Base-by-base conservation (phyloP, 2,329 filamentous ascomycete genomes). In the Paracamarosporium sp. region DNA sequence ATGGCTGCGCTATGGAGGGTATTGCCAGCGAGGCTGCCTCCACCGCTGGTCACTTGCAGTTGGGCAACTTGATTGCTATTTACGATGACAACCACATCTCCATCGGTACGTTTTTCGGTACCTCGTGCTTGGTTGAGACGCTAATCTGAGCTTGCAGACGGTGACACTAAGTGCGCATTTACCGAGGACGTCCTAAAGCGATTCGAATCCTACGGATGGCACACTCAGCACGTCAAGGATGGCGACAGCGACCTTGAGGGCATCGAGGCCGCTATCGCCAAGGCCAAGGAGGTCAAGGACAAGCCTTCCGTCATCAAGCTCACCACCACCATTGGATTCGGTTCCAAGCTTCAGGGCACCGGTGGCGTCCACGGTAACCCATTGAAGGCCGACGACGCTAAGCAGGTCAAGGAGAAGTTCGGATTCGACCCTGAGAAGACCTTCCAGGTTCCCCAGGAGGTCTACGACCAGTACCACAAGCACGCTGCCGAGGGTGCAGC, bases 11-110 rank as follows among this genome's bases (percentile, higher is more conserved):
- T 82, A 96, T 96, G 93, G 95, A 99, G 86, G 95, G 95, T 86
- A 86, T 99, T 83, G 92, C 95, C 68, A 87, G 88, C 76, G 95
- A 99, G 85, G 94, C 95, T 73, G 92, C 86, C 70, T 97, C 93
- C 60, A 86, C 93, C 69, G 95, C 95, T 69, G 95, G 95, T 76
- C 95, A 99, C 84, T 86, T 98, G 80, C 91, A 98, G 86, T 88
- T 99, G 66, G 95, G 94, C 78, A 99, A 98, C 86, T 85, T 99
- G 75, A 98, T 98, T 81, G 88, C 87, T 80, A 86, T 99, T 81
- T 99, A 94, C 81, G 95, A 99, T 77, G 95, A 99, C 86, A 99
- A 99, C 88, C 91, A 97, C 80, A 98, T 99, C 77, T 96, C 87
- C 67, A 89, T 89, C 71, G 86, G 87, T 88, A 76, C 76, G 85